Evolutionary conservation across 2,329 filamentous ascomycete genomes (phyloP).

Genomic region (Colletotrichum sp.): DNA sequence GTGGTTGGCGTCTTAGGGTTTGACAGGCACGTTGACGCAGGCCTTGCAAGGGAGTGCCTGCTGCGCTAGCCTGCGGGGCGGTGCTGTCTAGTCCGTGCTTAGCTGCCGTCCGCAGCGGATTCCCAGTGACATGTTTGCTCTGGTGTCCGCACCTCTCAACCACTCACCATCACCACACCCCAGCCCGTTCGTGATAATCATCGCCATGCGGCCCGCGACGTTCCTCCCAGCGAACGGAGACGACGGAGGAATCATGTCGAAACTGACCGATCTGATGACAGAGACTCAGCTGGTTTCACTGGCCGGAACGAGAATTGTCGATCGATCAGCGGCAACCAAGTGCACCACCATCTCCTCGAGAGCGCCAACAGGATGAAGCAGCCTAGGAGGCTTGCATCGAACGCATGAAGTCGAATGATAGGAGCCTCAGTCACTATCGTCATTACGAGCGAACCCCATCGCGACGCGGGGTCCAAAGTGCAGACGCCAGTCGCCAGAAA

Average conservation of each 20-base stretch:
- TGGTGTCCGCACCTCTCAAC: neutral
- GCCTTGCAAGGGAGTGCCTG: neutral
- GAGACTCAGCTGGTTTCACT: neutral
- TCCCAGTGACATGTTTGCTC: neutral
- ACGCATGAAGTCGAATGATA: neutral
- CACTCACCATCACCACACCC: neutral
- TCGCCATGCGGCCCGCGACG: conserved; percentile 12
- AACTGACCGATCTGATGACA: conserved; percentile 13
- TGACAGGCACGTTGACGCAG: neutral
- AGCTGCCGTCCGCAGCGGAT: neutral
- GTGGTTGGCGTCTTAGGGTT: neutral
- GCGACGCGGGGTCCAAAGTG: conserved; percentile 2
- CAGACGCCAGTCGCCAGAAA: neutral
- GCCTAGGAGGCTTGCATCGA: neutral
- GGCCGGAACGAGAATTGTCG: neutral
- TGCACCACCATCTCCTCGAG: neutral
- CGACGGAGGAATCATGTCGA: neutral
- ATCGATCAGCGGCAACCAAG: neutral
- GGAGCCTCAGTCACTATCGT: neutral
- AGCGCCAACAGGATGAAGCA: neutral
- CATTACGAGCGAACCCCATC: neutral
- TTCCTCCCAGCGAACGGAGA: neutral
- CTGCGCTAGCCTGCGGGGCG: neutral
- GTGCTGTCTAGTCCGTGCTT: neutral
- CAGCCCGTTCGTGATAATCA: conserved; percentile 3